phyloP scores from a whole-genome alignment of 495 filamentous ascomycete species.

The Sporormia fimetaria region DNA sequence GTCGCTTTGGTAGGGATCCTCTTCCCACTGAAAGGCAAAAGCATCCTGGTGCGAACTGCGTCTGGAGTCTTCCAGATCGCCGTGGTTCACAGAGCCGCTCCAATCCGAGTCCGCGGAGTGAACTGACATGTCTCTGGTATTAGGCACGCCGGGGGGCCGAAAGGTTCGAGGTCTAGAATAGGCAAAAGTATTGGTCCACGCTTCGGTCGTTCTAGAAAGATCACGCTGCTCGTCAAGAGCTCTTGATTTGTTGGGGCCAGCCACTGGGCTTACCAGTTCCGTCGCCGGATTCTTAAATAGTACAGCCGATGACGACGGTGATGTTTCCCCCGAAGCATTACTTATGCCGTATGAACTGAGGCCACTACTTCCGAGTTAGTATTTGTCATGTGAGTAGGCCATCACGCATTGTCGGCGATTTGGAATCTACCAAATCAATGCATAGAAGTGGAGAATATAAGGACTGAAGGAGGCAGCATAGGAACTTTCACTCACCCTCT shows the following conservation, averaged over 20 bases:
- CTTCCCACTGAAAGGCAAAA: constrained; percentile 44
- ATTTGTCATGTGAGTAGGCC: constrained; percentile 21
- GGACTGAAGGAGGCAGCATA: constrained; percentile 5
- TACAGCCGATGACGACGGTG: constrained; percentile 14
- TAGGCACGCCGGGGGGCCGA: constrained; percentile 14
- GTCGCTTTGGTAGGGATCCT: constrained; percentile 48
- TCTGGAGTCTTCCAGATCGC: constrained; percentile 25
- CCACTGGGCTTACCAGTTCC: constrained; percentile 20
- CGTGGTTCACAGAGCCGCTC: constrained; percentile 18
- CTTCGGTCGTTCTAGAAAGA: constrained; percentile 16
- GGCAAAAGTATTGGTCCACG: constrained; percentile 14
- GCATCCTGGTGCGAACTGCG: constrained; percentile 27
- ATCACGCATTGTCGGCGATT: constrained; percentile 16
- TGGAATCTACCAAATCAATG: constrained; percentile 16
- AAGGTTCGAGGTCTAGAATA: constrained; percentile 14
- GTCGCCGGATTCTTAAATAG: constrained; percentile 22
- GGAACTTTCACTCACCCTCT: constrained; percentile 55
- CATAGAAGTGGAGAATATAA: constrained; percentile 9
- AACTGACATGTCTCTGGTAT: constrained; percentile 31
- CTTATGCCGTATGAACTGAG: constrained; percentile 17
- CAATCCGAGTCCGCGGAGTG: constrained; percentile 21
- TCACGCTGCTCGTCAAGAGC: constrained; percentile 17
- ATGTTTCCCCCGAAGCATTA: constrained; percentile 22
- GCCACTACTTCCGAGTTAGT: constrained; percentile 17
- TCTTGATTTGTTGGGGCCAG: constrained; percentile 16